Evolutionary conservation across 73 alveolate genomes (phyloP), one percentile per base, ranked within the genome.

Genomic region (Stentor coeruleus): DNA sequence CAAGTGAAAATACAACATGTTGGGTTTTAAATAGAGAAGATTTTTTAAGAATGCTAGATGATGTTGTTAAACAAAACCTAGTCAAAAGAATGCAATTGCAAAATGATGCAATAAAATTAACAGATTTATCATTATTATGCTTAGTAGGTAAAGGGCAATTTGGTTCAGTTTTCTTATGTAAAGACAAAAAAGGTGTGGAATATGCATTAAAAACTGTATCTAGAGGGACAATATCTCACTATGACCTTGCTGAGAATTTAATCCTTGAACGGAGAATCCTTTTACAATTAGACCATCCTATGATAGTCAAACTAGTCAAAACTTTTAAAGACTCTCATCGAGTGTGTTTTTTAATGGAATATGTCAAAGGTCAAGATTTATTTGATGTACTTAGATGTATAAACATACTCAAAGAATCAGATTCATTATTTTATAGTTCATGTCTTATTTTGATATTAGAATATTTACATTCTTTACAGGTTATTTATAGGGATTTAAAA

Each of bases 241-340:
- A 86, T 36, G 82, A 74, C 41, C 37, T 87, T 14, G 79, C 59
- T 73, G 82, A 76, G 49, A 85, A 73, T 84, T 84, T 87, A 38
- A 84, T 74, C 14, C 66, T 82, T 36, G 93, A 87, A 76, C 66
- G 84, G 35, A n/a, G 15, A 76, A 75, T 86, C 0, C 85, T 87
- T 28, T 35, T 82, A 73, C 66, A 81, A 59, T 77, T 94, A 11
- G 98, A 94, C 72, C 98, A 94, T 82, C 97, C 98, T 3, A 89
- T 92, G 72, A 92, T 94, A 0, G 88, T 93, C 38, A 93, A 91
- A 80, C 88, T 93, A 28, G 91, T 89, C 35, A 89, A 86, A 83
- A 87, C 92, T 15, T 92, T 82, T 80, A 88, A 92, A 82, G 96
- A 89, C 59, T 74, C 66, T 28, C 57, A 73, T 38, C 55, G 88